Evolutionary conservation across 306 rosid genomes (phyloP), one percentile per base, ranked within the genome.

Genomic region (Ceratonia siliqua): DNA sequence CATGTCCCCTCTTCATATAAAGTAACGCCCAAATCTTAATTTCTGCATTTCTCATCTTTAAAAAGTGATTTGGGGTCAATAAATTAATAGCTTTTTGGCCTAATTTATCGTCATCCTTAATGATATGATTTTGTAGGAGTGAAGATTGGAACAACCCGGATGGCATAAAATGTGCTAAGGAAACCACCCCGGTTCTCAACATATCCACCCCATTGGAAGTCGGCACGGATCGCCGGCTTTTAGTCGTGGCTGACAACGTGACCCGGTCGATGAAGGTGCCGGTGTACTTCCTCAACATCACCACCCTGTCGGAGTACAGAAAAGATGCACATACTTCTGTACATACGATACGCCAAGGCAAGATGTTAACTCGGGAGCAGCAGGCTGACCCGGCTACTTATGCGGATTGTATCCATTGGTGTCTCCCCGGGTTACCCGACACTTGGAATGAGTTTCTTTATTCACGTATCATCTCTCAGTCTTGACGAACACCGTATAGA

Each of bases 321-420:
- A 95, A 95, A 82, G 99, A 92, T 64, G 99, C 98, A 28, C 99
- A 92, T 38, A 95, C 99, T 25, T 92, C 99, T 1, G 97, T 95
- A 45, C 35, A 90, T 55, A 95, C 99, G 56, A 95, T 95, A 38
- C 88, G 98, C 0, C 99, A 95, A 52, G 99, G 99, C 36, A 92
- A 95, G 45, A 85, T 95, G 97, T 55, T 95, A 30, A 90, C 96
- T 5, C 83, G 85, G 6, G 97, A 90, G 41, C 99, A 95, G 45
- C 96, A 95, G 59, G 89, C 99, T 3, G 98, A 95, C 66, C 99
- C 98, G 0, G 67, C 85, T 28, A 95, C 88, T 27, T 92, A 87
- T 28, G 99, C 99, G 1, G 99, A 95, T 74, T 95, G 99, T 46
- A 95, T 95, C 72, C 99, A 95, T 49, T 92, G 99, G 99, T 95